A percentile compares a stretch with the other conserved stretches of the same genome.
phyloP scores from a whole-genome alignment of 495 filamentous ascomycete species.

The Umbilicaria muhlenbergii region DNA sequence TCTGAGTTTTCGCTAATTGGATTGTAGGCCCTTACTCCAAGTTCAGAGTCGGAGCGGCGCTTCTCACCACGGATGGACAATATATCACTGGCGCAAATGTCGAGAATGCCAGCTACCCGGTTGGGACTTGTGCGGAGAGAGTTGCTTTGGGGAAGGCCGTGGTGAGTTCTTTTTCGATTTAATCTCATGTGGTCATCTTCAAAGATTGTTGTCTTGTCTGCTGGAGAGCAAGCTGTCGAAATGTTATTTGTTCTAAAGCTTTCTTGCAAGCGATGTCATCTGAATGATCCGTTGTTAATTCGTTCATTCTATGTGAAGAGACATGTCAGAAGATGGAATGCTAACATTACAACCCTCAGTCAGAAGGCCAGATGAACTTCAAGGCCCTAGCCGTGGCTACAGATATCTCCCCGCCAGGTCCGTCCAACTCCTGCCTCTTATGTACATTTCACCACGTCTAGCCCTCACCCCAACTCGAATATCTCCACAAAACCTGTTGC shows the following conservation, averaged over 20 bases:
- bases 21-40: conserved; percentile 67
- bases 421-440: conserved; percentile 13
- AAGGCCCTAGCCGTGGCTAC: conserved; percentile 78
- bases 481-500: not conserved
- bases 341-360: conserved; percentile 13
- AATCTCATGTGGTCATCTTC: no score
- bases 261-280: not conserved
- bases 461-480: not conserved
- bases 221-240: not conserved
- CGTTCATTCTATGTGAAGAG: not conserved
- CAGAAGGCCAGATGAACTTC: conserved; percentile 51
- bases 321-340: no score
- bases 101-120: conserved; percentile 86
- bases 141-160: conserved; percentile 74
- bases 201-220: not conserved
- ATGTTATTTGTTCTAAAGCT: no score
- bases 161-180: conserved; percentile 19
- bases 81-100: conserved; percentile 72
- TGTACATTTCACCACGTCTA: not conserved
- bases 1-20: not conserved
- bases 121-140: conserved; percentile 87
- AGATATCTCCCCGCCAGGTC: conserved; percentile 56
- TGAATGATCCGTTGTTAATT: not conserved
- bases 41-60: conserved; percentile 76
- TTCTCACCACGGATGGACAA: conserved; percentile 48